Evolutionary conservation across 2,329 filamentous ascomycete genomes (phyloP).

Genomic region (Microdochium trichocladiopsis): DNA sequence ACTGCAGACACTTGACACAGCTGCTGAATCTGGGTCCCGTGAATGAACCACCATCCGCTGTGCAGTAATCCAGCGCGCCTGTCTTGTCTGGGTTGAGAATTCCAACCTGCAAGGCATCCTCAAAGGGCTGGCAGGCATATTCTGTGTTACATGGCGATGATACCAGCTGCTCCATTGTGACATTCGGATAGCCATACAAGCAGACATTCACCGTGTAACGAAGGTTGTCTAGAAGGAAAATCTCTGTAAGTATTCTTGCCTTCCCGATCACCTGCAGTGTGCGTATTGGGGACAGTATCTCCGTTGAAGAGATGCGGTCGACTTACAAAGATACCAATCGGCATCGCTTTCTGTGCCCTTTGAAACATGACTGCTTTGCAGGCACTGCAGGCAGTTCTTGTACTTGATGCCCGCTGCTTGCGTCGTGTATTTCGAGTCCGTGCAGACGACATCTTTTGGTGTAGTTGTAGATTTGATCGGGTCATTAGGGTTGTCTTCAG

Average conservation of each 20-base stretch:
- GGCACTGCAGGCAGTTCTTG: slow-evolving; percentile 36
- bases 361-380: slow-evolving; percentile 34
- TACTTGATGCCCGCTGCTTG: slow-evolving; percentile 34
- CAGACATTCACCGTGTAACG: slow-evolving; percentile 41
- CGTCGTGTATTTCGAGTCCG: slow-evolving; percentile 29
- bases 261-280: slow-evolving; percentile 5
- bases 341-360: slow-evolving; percentile 32
- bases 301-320: background rate
- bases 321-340: slow-evolving; percentile 41
- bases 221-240: slow-evolving; percentile 33
- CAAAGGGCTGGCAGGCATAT: slow-evolving; percentile 32
- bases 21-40: slow-evolving; percentile 19
- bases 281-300: background rate
- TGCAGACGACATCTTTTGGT: slow-evolving; percentile 39
- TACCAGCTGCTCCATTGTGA: slow-evolving; percentile 15
- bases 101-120: slow-evolving; percentile 26
- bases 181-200: slow-evolving; percentile 28
- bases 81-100: slow-evolving; percentile 14
- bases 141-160: slow-evolving; percentile 35
- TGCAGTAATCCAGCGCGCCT: slow-evolving; percentile 31
- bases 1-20: slow-evolving; percentile 36
- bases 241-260: background rate
- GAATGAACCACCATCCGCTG: slow-evolving; percentile 25
- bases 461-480: slow-evolving; percentile 31
- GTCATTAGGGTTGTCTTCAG: slow-evolving; percentile 22